These are phyloP conservation scores for Gastroboletus turbinatus DNA, from an alignment of 1,284 basidiomycete species.

Conservation along the genomic window DNA sequence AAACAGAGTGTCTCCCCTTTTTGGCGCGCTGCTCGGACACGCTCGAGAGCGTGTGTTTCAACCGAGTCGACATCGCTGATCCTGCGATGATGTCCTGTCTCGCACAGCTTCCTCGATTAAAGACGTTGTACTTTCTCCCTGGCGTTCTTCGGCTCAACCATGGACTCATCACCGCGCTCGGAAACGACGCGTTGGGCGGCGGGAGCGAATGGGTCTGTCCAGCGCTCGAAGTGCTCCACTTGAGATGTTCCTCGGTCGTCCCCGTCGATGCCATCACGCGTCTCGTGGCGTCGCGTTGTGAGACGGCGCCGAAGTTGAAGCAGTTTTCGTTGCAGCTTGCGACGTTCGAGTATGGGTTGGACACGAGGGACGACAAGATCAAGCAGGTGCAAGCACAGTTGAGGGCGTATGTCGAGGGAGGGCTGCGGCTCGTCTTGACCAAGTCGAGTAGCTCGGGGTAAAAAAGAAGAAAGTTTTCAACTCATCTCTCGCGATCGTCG, in stretches of 20 bases:
- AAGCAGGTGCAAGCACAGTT: conserved; percentile 12
- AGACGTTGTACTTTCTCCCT: conserved; percentile 23
- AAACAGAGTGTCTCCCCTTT: conserved; percentile 31
- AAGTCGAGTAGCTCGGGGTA: conserved; percentile 20
- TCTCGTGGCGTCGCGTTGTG: conserved; percentile 29
- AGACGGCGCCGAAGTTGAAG: conserved; percentile 11
- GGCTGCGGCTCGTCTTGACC: conserved; percentile 20
- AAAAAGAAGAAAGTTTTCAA: background rate
- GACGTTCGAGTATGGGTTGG: conserved; percentile 31
- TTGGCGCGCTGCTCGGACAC: conserved; percentile 30
- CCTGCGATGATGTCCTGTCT: conserved; percentile 22
- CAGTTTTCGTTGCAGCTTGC: conserved; percentile 29
- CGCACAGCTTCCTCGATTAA: conserved; percentile 19
- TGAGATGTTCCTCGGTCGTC: conserved; percentile 29
- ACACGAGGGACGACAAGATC: conserved; percentile 30
- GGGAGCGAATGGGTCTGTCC: conserved; percentile 21
- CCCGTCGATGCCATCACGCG: conserved; percentile 23
- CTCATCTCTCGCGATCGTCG: background rate
- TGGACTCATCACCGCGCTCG: conserved; percentile 25
- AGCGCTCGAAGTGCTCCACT: conserved; percentile 23
- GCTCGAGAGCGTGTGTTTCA: conserved; percentile 29
- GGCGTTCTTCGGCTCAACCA: conserved; percentile 33
- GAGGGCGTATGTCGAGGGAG: conserved; percentile 15
- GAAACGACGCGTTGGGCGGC: background rate
- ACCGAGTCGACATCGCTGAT: conserved; percentile 28